These are phyloP conservation scores for Macrotyloma uniflorum DNA, from an alignment of 306 rosid genomes.

Conservation along the genomic window DNA sequence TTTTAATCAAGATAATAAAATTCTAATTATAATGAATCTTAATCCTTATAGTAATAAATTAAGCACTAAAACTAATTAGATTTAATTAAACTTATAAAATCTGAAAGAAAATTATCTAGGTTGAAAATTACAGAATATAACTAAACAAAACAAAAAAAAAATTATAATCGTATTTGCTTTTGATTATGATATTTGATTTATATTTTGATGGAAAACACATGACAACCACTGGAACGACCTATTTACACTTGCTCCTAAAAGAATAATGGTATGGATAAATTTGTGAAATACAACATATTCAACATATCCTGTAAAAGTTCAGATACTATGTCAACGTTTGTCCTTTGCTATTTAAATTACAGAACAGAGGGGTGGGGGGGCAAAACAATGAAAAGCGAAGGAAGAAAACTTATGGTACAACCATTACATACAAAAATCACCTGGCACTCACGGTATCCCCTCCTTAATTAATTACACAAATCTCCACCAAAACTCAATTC, in stretches of 20 bases:
- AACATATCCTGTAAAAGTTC: constrained; percentile 51
- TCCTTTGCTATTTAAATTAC: constrained; percentile 50
- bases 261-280: constrained; percentile 28
- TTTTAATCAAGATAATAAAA: no score
- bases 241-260: constrained; percentile 9
- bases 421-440: constrained; percentile 68
- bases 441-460: constrained; percentile 42
- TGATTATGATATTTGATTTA: no score
- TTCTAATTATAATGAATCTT: no score
- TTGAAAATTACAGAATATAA: no score
- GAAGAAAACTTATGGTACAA: constrained; percentile 62
- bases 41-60: no score
- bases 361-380: constrained; percentile 29
- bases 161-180: no score
- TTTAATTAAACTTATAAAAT: no score
- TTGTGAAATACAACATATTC: constrained; percentile 45
- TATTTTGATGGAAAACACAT: neutral
- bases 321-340: constrained; percentile 46
- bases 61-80: no score
- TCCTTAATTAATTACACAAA: constrained; percentile 50
- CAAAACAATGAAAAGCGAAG: constrained; percentile 24
- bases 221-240: neutral
- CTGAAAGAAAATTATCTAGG: no score
- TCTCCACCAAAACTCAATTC: constrained; percentile 49
- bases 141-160: no score